Conservation (phyloP, 345 rosid genomes). For the Crucihimalaya himalaica region DNA sequence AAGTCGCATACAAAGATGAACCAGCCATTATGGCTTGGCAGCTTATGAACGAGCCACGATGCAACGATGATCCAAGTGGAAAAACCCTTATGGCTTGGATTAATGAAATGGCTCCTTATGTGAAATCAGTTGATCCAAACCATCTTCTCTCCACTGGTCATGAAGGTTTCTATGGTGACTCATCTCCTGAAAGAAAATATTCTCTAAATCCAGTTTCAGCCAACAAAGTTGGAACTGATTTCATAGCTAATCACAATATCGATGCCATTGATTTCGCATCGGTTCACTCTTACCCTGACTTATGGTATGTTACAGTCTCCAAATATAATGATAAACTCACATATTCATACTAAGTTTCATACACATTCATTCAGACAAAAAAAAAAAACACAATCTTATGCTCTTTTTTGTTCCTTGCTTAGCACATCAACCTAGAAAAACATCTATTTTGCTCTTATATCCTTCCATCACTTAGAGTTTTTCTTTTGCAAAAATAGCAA, state of each 20-base stretch:
- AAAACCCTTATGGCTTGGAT: slow-evolving; percentile 58
- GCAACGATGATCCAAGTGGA: slow-evolving; percentile 54
- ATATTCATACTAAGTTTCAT: not conserved
- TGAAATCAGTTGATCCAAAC: slow-evolving; percentile 58
- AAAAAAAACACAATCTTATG: not conserved
- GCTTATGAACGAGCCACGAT: slow-evolving; percentile 78
- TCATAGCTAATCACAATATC: slow-evolving; percentile 60
- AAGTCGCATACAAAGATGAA: slow-evolving; percentile 72
- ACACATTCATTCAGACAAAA: not conserved
- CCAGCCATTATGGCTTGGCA: slow-evolving; percentile 83
- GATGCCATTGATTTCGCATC: slow-evolving; percentile 66
- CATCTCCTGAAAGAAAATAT: slow-evolving; percentile 42
- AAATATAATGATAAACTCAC: not conserved
- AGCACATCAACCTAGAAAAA: not conserved
- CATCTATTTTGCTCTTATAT: not conserved
- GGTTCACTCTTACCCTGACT: slow-evolving; percentile 63
- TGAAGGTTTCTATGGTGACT: slow-evolving; percentile 75
- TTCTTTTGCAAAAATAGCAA: too few species aligned
- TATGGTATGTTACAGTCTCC: slow-evolving; percentile 46
- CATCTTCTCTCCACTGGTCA: slow-evolving; percentile 70
- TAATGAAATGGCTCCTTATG: slow-evolving; percentile 61
- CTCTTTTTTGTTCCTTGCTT: not conserved
- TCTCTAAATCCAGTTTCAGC: slow-evolving; percentile 37
- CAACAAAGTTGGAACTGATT: slow-evolving; percentile 59
- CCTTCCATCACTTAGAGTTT: not conserved